These are phyloP conservation scores for Termitomyces sp. DNA, from an alignment of 768 basidiomycete genomes.

Conservation along the genomic window DNA sequence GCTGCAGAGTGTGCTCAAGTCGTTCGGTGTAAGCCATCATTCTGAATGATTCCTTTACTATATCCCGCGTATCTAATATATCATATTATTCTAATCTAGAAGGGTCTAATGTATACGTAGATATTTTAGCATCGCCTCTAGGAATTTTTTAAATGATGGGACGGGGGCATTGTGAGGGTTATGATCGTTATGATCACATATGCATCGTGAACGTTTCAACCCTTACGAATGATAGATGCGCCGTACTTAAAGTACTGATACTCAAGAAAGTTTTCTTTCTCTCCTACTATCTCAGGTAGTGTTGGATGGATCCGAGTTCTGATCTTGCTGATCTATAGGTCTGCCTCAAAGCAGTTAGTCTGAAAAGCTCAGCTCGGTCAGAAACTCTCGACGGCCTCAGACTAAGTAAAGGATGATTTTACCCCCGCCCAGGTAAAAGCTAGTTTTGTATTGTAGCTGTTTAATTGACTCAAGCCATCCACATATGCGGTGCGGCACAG, in stretches of 20 bases:
- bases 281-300: neutral
- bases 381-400: neutral
- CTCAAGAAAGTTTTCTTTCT: neutral
- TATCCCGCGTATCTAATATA: neutral
- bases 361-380: neutral
- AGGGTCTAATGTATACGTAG: neutral
- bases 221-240: neutral
- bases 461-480: neutral
- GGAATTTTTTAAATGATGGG: too few relatives aligned
- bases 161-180: too few relatives aligned
- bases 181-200: too few relatives aligned
- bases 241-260: neutral
- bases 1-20: slow-evolving; percentile 66
- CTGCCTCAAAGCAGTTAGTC: neutral
- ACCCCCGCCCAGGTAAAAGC: slow-evolving; percentile 15
- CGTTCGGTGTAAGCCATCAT: slow-evolving; percentile 38
- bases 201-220: neutral
- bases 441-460: neutral
- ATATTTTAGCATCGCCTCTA: neutral
- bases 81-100: neutral
- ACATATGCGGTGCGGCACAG: neutral
- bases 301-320: neutral
- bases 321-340: neutral
- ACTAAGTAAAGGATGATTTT: slow-evolving; percentile 15
- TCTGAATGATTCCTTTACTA: neutral